Conservation (phyloP, 2,329 filamentous ascomycete species). For the Endocalyx cinctus region DNA sequence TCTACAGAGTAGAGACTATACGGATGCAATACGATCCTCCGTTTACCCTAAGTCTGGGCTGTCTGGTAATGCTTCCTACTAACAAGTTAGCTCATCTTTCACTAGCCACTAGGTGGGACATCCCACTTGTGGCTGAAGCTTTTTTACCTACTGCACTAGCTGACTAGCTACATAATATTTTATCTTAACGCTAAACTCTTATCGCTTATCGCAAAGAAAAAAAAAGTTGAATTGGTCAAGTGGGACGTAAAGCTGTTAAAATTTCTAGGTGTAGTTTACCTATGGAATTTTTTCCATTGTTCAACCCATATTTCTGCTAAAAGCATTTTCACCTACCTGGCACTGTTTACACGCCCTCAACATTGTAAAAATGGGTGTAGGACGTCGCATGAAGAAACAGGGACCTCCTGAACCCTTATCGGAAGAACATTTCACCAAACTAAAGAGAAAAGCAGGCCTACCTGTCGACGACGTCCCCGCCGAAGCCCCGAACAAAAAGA, state of each 20-base stretch:
- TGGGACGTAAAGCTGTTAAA: no score
- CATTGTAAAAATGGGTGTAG: slow-evolving; percentile 67
- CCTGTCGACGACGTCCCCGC: slow-evolving; percentile 53
- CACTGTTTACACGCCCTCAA: no score
- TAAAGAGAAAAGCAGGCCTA: slow-evolving; percentile 79
- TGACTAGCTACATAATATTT: no score
- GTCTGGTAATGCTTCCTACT: neutral
- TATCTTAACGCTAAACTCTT: slow-evolving; percentile 28
- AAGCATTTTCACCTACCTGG: slow-evolving; percentile 9
- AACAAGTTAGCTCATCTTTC: no score
- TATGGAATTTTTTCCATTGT: no score
- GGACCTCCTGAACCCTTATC: slow-evolving; percentile 85
- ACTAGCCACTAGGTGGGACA: slow-evolving; percentile 4
- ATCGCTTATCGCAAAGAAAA: slow-evolving; percentile 20
- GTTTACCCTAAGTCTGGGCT: neutral
- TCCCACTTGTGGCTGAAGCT: slow-evolving; percentile 24
- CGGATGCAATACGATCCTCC: no score
- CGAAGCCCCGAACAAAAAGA: slow-evolving; percentile 62
- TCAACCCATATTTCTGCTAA: no score
- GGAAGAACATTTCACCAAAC: slow-evolving; percentile 69
- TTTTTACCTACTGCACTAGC: neutral
- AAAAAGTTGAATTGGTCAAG: slow-evolving; percentile 25
- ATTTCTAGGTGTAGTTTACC: no score
- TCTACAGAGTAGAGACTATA: no score
- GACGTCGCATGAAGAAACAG: slow-evolving; percentile 84